These are phyloP conservation scores for Lipomyces sp. DNA, from an alignment of 805 yeast genomes.

Conservation along the genomic window DNA sequence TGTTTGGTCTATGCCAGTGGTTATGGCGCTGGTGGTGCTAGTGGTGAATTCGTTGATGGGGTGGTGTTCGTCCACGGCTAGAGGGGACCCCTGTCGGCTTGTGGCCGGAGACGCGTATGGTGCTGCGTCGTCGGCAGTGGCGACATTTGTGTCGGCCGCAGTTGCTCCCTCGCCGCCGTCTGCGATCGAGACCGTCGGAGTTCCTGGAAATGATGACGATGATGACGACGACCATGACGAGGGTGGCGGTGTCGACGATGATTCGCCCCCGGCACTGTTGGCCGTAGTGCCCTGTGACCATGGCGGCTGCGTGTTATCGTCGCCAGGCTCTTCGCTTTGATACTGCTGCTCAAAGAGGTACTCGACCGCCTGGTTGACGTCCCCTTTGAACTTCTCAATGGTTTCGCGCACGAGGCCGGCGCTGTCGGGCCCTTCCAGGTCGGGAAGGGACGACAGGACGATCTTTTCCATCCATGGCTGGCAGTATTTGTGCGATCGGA, in stretches of 20 bases:
- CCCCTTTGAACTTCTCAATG: conserved; percentile 24
- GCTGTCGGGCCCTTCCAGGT: conserved; percentile 8
- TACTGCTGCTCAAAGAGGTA: conserved; percentile 17
- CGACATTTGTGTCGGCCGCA: too few relatives aligned
- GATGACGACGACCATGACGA: too few relatives aligned
- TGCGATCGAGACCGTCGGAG: too few relatives aligned
- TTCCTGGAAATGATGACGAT: too few relatives aligned
- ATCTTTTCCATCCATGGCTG: conserved; percentile 28
- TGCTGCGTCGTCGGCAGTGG: too few relatives aligned
- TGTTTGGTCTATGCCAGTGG: not conserved
- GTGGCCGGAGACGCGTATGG: too few relatives aligned
- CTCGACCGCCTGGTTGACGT: conserved; percentile 23
- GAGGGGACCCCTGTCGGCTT: too few relatives aligned
- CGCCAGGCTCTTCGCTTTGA: conserved; percentile 1
- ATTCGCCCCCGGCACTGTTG: too few relatives aligned
- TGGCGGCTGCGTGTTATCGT: not conserved
- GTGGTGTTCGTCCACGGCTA: too few relatives aligned
- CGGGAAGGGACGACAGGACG: conserved; percentile 19
- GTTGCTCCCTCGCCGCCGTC: too few relatives aligned
- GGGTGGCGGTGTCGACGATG: too few relatives aligned
- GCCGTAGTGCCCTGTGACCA: not conserved
- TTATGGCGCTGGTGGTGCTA: not conserved
- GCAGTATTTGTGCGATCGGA: conserved; percentile 15
- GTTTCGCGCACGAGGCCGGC: conserved; percentile 12
- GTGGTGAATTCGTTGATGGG: not conserved